Conservation (phyloP, 2,329 filamentous ascomycete genomes). For the Cytospora piceae region DNA sequence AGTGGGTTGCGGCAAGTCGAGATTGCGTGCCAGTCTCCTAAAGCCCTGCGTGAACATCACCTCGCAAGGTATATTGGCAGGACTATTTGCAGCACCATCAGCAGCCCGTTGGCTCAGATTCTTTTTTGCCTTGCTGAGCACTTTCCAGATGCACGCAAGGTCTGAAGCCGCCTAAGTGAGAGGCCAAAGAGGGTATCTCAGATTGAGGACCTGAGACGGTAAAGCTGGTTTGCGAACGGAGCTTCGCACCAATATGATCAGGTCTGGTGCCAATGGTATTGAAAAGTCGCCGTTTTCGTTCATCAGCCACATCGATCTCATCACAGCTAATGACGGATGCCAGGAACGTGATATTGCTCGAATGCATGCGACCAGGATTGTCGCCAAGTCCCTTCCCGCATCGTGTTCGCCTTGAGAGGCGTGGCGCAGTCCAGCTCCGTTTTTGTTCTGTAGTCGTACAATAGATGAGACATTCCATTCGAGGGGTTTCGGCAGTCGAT, state of each 20-base stretch:
- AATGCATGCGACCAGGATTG: neutral
- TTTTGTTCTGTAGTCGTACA: slow-evolving; percentile 2
- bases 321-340: neutral
- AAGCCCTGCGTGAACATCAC: neutral
- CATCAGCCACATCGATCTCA: neutral
- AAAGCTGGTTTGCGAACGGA: too few relatives aligned
- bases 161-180: neutral
- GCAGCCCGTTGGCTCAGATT: neutral
- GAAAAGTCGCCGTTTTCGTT: neutral
- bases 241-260: too few relatives aligned
- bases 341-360: neutral
- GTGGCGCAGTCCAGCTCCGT: neutral
- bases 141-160: neutral
- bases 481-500: neutral
- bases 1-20: neutral
- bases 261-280: neutral
- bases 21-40: neutral
- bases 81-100: neutral
- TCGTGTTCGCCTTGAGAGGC: neutral
- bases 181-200: neutral
- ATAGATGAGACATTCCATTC: slow-evolving; percentile 4
- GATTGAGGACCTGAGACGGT: too few relatives aligned
- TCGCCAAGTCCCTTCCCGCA: neutral
- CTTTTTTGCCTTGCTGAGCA: neutral
- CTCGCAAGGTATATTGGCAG: neutral